Conservation (phyloP, 345 rosid species). For the Eucalyptus cladocalyx region DNA sequence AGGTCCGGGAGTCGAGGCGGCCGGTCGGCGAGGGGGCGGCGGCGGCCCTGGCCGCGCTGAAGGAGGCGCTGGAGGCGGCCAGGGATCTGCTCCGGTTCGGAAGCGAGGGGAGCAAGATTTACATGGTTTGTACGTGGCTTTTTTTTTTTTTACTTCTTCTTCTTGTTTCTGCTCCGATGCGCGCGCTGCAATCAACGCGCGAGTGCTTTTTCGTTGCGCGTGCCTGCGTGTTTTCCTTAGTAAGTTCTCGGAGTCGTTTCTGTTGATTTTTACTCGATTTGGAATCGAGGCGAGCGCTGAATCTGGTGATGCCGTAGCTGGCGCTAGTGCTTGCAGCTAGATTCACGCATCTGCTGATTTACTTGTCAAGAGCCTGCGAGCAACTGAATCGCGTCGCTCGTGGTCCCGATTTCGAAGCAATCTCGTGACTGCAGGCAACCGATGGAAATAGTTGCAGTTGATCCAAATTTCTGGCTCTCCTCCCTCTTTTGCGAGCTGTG, state of each 20-base stretch:
- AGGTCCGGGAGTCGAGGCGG: conserved; percentile 50
- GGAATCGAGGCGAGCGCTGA: neutral
- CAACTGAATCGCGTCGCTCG: neutral
- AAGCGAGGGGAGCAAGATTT: conserved; percentile 87
- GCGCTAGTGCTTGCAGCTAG: neutral
- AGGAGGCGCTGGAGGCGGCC: conserved; percentile 40
- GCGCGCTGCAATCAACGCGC: neutral
- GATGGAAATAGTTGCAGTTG: neutral
- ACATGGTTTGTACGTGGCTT: conserved; percentile 47
- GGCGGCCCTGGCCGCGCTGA: conserved; percentile 24
- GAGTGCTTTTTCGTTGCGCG: neutral
- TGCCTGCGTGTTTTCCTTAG: neutral
- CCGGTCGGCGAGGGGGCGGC: conserved; percentile 32
- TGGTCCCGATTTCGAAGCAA: neutral
- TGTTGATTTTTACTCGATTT: neutral
- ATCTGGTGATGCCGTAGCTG: neutral
- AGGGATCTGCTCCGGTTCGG: conserved; percentile 68
- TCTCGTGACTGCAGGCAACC: neutral
- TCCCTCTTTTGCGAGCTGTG: neutral
- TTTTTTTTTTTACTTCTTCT: too few relatives aligned
- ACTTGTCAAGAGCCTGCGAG: neutral
- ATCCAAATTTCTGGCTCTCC: neutral
- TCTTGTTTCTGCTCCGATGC: neutral
- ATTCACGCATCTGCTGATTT: neutral
- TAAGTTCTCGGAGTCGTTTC: neutral